Evolutionary conservation across 78 protist genomes (phyloP).

Genomic region (Emiliania huxleyi): DNA sequence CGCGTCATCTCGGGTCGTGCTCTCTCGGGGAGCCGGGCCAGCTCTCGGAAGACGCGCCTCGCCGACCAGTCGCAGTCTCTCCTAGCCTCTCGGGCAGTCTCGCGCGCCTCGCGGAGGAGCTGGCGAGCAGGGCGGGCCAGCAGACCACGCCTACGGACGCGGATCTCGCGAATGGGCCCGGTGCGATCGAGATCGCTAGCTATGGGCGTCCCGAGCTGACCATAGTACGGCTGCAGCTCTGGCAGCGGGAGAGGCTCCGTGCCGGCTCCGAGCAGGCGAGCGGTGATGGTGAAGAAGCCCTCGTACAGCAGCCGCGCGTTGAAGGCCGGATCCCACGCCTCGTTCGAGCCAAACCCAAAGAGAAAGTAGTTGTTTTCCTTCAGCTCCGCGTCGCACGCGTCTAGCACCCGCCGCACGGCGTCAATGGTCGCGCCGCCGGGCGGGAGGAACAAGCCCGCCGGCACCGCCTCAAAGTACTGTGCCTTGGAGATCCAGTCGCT

Average conservation of each 20-base stretch:
- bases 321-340: not conserved
- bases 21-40: not conserved
- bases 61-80: no score
- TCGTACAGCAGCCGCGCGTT: not conserved
- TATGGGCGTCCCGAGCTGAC: no score
- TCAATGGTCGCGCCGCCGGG: not conserved
- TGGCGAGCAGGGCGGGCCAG: no score
- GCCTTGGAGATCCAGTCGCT: not conserved
- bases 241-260: not conserved
- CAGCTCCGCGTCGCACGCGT: not conserved
- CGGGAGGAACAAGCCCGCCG: not conserved
- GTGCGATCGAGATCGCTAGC: no score
- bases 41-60: no score
- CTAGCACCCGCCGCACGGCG: not conserved
- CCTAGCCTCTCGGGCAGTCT: no score
- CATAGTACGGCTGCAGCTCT: not conserved
- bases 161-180: no score
- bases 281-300: slow-evolving; percentile 16
- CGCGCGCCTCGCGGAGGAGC: no score
- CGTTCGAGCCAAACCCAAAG: not conserved
- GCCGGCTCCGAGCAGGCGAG: not conserved
- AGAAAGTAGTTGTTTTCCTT: not conserved
- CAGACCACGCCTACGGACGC: no score
- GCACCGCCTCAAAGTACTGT: not conserved
- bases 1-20: no score